Evolutionary conservation across 768 basidiomycete genomes (phyloP).

Genomic region (Rhodosporidiobolus odoratus): DNA sequence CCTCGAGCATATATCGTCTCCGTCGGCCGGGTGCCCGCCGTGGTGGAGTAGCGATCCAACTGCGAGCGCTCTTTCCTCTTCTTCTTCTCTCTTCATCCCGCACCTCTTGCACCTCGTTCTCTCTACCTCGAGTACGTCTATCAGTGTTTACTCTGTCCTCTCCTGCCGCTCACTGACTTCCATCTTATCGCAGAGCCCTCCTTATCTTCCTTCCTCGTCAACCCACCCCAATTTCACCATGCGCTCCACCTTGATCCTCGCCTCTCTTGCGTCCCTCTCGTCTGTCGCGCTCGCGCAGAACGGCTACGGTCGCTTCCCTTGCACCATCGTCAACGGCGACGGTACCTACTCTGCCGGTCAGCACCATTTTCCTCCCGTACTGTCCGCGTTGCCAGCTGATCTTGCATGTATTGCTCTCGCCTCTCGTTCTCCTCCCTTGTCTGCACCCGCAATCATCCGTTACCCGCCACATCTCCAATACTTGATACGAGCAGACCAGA

Average conservation of each 20-base stretch:
- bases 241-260: constrained; percentile 4
- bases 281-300: constrained; percentile 7
- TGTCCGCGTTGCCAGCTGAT: neutral
- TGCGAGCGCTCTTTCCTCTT: neutral
- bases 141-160: too few relatives aligned
- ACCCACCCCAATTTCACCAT: neutral
- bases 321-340: constrained; percentile 19
- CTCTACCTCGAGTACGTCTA: neutral
- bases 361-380: neutral
- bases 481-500: too few relatives aligned
- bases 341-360: constrained; percentile 15
- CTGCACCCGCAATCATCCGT: too few relatives aligned
- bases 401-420: too few relatives aligned
- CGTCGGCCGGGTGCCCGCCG: too few relatives aligned
- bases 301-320: constrained; percentile 20
- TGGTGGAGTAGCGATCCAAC: too few relatives aligned
- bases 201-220: too few relatives aligned
- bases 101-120: neutral
- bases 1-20: too few relatives aligned
- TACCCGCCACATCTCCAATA: too few relatives aligned
- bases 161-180: too few relatives aligned
- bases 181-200: too few relatives aligned
- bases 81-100: neutral
- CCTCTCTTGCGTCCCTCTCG: constrained; percentile 6
- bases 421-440: neutral